phyloP scores from a whole-genome alignment of 2,329 filamentous ascomycete genomes.

The Fusarium musae region DNA sequence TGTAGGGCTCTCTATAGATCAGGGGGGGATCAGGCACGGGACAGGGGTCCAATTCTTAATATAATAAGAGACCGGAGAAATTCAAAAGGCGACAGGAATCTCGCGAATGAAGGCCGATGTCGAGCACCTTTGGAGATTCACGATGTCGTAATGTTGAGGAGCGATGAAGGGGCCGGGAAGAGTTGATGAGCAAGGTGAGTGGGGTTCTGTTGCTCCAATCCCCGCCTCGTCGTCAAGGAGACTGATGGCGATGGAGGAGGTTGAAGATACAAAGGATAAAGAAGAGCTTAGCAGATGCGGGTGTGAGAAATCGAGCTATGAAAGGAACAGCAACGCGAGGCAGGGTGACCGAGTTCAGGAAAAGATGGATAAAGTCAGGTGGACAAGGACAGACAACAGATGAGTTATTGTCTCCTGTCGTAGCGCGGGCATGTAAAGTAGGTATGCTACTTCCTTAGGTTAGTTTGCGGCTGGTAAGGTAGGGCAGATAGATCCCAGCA shows the following conservation, averaged over 20 bases:
- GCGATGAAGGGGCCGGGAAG: slow-evolving; percentile 24
- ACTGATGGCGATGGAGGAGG: slow-evolving; percentile 3
- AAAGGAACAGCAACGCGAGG: not conserved
- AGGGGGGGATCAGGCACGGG: not conserved
- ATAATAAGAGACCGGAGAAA: not conserved
- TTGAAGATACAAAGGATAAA: slow-evolving; percentile 5
- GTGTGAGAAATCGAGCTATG: not conserved
- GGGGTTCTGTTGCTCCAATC: slow-evolving; percentile 35
- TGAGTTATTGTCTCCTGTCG: slow-evolving; percentile 9
- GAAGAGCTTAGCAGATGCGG: not conserved
- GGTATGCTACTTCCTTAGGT: not conserved
- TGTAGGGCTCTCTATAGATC: slow-evolving; percentile 19
- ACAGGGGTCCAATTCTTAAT: slow-evolving; percentile 9
- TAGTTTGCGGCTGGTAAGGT: not conserved
- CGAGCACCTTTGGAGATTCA: slow-evolving; percentile 7
- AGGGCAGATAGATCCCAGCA: slow-evolving; percentile 9
- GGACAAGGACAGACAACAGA: slow-evolving; percentile 8
- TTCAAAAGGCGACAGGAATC: not conserved
- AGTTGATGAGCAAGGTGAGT: slow-evolving; percentile 31
- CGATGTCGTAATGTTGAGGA: slow-evolving; percentile 20
- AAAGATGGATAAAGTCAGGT: slow-evolving; percentile 2
- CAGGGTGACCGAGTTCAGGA: slow-evolving; percentile 5
- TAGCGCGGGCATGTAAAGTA: not conserved
- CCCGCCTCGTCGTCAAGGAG: slow-evolving; percentile 33
- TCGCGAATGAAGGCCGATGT: not conserved